Percentiles rank a stretch among this genome's conserved stretches.
These are phyloP conservation scores for Cryptosporidium felis DNA, from an alignment of 169 alveolate genomes.

Conservation along the genomic window DNA sequence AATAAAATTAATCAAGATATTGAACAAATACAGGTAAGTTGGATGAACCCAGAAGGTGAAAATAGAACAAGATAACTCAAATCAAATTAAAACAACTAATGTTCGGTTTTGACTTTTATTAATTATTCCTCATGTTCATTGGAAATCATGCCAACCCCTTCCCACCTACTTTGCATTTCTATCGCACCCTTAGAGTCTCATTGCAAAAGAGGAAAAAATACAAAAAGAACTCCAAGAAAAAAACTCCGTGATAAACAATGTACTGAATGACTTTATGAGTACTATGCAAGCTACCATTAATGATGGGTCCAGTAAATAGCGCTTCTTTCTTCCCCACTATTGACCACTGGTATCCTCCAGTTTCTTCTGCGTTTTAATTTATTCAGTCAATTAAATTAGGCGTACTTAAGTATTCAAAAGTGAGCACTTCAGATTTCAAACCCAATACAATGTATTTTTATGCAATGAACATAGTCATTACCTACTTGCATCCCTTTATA, in stretches of 20 bases:
- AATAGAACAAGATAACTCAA: not conserved
- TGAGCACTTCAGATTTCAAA: too few species aligned
- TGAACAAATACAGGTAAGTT: constrained; percentile 56
- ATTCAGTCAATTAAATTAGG: too few species aligned
- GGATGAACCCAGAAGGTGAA: too few species aligned
- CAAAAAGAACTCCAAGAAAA: constrained; percentile 34
- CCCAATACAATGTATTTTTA: too few species aligned
- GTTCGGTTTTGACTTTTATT: not conserved
- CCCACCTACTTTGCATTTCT: not conserved
- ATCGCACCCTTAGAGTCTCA: constrained; percentile 29
- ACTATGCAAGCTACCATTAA: constrained; percentile 62
- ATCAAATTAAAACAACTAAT: not conserved
- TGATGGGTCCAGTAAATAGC: constrained; percentile 5
- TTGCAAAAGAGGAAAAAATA: constrained; percentile 37
- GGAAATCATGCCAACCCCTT: not conserved
- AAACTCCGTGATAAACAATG: constrained; percentile 22
- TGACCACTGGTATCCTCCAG: too few species aligned
- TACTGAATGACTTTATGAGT: constrained; percentile 50
- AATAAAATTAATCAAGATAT: constrained; percentile 61
- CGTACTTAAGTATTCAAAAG: too few species aligned
- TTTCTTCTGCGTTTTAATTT: too few species aligned
- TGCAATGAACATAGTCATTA: too few species aligned
- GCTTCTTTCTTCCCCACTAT: too few species aligned
- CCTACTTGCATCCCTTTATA: too few species aligned
- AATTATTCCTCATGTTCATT: not conserved